phyloP scores from a whole-genome alignment of 2,329 filamentous ascomycete genomes.

The Harringtonia lauricola region DNA sequence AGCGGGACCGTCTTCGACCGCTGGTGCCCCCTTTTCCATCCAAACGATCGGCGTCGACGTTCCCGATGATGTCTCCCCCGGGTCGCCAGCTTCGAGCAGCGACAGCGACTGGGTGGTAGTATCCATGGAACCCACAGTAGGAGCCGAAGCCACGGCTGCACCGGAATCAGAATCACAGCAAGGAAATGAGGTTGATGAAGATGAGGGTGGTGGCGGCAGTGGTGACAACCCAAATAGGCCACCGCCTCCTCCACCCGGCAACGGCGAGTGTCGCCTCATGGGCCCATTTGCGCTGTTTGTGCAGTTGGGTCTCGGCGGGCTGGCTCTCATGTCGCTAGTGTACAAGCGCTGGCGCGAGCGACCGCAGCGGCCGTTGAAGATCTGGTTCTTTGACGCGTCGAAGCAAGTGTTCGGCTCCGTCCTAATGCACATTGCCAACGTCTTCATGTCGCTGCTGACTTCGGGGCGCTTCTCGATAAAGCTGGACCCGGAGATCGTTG shows the following conservation, averaged over 20 bases:
- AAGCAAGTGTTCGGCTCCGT: conserved; percentile 95
- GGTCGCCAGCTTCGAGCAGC: conserved; percentile 5
- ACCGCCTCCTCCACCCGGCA: neutral
- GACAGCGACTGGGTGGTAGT: neutral
- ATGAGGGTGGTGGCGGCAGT: too few relatives aligned
- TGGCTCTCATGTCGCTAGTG: conserved; percentile 78
- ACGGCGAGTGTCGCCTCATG: conserved; percentile 73
- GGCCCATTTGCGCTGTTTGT: conserved; percentile 87
- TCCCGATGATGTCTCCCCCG: neutral
- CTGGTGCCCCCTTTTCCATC: conserved; percentile 4
- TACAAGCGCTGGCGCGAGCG: conserved; percentile 89
- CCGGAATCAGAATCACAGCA: neutral
- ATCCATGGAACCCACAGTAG: neutral
- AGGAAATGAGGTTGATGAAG: neutral
- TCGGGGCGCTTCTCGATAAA: conserved; percentile 70
- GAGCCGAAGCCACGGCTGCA: neutral
- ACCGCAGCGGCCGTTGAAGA: conserved; percentile 83
- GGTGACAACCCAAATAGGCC: too few relatives aligned
- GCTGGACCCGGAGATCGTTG: conserved; percentile 33
- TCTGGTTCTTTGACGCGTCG: conserved; percentile 95
- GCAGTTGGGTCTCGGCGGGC: conserved; percentile 71
- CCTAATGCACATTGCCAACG: conserved; percentile 82
- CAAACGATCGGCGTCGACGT: conserved; percentile 7
- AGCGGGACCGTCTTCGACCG: too few relatives aligned
- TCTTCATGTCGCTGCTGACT: conserved; percentile 93